phyloP scores from a whole-genome alignment of 225 moss, liverwort and hornwort genomes.

The Marchantia paleacea region DNA sequence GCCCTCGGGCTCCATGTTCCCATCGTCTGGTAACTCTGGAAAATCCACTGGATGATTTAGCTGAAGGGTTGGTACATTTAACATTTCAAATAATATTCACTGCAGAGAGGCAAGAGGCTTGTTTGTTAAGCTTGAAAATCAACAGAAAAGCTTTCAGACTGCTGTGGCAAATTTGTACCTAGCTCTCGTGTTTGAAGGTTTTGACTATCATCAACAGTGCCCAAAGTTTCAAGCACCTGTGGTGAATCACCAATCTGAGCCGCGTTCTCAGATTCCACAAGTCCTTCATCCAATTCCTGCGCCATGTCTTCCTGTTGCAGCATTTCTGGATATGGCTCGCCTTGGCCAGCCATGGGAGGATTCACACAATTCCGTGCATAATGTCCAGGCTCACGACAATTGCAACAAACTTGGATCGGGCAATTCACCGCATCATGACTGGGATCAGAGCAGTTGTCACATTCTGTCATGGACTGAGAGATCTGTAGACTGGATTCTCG shows the following conservation, averaged over 20 bases:
- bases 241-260: constrained; percentile 6
- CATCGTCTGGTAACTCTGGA: not conserved
- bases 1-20: too few relatives aligned
- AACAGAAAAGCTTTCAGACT: not conserved
- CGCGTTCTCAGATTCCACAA: not conserved
- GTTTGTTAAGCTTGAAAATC: too few relatives aligned
- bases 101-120: too few relatives aligned
- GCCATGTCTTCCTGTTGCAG: not conserved
- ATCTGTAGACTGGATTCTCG: too few relatives aligned
- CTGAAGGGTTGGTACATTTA: not conserved
- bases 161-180: constrained; percentile 15
- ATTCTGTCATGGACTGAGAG: not conserved
- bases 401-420: not conserved
- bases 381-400: constrained; percentile 6
- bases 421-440: not conserved
- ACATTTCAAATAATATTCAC: too few relatives aligned
- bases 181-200: constrained; percentile 8
- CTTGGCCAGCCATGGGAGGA: not conserved
- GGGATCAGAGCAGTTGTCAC: not conserved
- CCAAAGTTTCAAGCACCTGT: constrained; percentile 19
- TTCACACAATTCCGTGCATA: not conserved
- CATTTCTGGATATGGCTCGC: not conserved
- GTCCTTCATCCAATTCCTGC: not conserved
- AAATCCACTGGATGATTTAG: not conserved
- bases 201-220: constrained; percentile 14